A percentile compares a stretch with the other conserved stretches of the same genome.
These are phyloP conservation scores for Rhodamnia rubescens DNA, from an alignment of 345 rosid genomes.

Conservation along the genomic window DNA sequence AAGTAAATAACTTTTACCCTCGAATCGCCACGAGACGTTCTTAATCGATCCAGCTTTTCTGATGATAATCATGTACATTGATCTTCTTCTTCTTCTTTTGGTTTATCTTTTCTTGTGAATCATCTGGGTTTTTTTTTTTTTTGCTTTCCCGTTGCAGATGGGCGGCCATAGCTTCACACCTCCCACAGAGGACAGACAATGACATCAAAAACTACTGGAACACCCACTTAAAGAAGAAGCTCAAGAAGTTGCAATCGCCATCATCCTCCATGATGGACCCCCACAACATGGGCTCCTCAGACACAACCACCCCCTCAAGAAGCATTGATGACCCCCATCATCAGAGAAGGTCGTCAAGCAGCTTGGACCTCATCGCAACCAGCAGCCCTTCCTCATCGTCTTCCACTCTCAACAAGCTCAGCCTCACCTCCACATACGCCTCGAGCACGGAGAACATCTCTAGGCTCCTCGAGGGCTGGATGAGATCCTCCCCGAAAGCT, in stretches of 20 bases:
- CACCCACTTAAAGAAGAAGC: constrained; percentile 98
- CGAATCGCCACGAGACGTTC: not conserved
- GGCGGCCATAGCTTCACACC: constrained; percentile 99
- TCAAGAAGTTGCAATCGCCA: constrained; percentile 51
- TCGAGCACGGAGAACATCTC: constrained; percentile 77
- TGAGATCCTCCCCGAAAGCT: constrained; percentile 10
- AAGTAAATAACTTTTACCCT: constrained; percentile 41
- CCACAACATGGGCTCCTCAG: constrained; percentile 10
- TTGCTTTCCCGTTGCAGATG: constrained; percentile 29
- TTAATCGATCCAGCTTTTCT: not conserved
- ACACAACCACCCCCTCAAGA: constrained; percentile 9
- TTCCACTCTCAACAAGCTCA: constrained; percentile 6
- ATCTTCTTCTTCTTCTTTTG: not conserved
- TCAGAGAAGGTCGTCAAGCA: constrained; percentile 4
- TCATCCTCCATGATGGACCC: constrained; percentile 2
- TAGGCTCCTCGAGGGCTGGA: constrained; percentile 17
- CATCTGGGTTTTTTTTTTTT: not conserved
- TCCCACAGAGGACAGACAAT: constrained; percentile 72
- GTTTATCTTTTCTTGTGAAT: not conserved
- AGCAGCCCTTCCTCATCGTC: constrained; percentile 7
- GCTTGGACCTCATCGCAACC: constrained; percentile 9
- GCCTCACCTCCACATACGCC: constrained; percentile 38
- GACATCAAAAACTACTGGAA: constrained; percentile 99
- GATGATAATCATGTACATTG: not conserved
- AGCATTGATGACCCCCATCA: constrained; percentile 3